phyloP scores from a whole-genome alignment of 2,329 filamentous ascomycete species.

The Alternaria conjuncta region DNA sequence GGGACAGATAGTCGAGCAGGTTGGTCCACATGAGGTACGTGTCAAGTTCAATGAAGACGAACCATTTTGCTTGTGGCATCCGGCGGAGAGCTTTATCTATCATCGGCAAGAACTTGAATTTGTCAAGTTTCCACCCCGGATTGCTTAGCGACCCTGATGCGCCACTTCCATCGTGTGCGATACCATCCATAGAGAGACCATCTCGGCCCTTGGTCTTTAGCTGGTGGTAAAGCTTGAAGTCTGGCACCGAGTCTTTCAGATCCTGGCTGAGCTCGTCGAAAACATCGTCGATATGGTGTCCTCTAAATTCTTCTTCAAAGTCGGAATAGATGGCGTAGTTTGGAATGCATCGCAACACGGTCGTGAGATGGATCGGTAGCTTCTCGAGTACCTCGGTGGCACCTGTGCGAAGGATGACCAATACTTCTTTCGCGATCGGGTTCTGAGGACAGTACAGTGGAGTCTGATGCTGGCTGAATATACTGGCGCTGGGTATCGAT shows the following conservation, averaged over 20 bases:
- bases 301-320: constrained; percentile 32
- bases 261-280: constrained; percentile 31
- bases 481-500: not conserved
- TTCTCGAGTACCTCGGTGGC: constrained; percentile 62
- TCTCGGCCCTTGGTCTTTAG: constrained; percentile 33
- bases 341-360: constrained; percentile 43
- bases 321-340: constrained; percentile 45
- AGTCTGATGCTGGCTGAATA: not conserved
- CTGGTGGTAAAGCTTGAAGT: constrained; percentile 42
- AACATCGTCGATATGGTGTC: constrained; percentile 36
- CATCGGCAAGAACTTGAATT: constrained; percentile 45
- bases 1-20: constrained; percentile 58
- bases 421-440: constrained; percentile 47
- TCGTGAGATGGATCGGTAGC: constrained; percentile 52
- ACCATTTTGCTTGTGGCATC: constrained; percentile 60
- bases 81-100: constrained; percentile 32
- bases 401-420: constrained; percentile 62
- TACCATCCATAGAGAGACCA: constrained; percentile 13
- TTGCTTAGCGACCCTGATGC: constrained; percentile 8
- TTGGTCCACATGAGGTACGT: constrained; percentile 63
- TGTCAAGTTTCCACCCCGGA: constrained; percentile 36
- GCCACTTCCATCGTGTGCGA: constrained; percentile 21
- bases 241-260: constrained; percentile 28
- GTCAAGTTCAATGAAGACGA: constrained; percentile 64
- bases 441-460: not conserved